These are phyloP conservation scores for Phaeosphaeria sp. DNA, from an alignment of 2,329 filamentous ascomycete species.

Conservation along the genomic window DNA sequence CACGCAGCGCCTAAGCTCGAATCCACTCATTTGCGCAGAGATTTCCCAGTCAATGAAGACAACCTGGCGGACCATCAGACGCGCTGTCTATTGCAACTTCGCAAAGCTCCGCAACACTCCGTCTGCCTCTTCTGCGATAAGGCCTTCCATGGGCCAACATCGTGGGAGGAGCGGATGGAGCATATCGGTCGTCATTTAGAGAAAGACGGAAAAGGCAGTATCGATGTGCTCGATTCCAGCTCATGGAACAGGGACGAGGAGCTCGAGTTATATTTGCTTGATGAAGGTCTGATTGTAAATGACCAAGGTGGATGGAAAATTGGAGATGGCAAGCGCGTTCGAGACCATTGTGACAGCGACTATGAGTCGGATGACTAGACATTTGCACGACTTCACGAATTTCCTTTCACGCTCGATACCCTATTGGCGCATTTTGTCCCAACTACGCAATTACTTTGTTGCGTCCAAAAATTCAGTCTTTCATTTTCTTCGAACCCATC, in stretches of 20 bases:
- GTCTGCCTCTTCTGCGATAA: slow-evolving; percentile 70
- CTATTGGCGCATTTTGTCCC: not conserved
- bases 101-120: slow-evolving; percentile 66
- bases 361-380: slow-evolving; percentile 21
- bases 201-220: slow-evolving; percentile 49
- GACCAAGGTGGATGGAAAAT: slow-evolving; percentile 40
- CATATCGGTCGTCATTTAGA: slow-evolving; percentile 85
- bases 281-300: slow-evolving; percentile 46
- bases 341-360: slow-evolving; percentile 9
- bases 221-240: slow-evolving; percentile 19
- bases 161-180: slow-evolving; percentile 86
- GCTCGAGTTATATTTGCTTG: slow-evolving; percentile 49
- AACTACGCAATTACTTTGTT: not conserved
- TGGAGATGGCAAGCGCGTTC: slow-evolving; percentile 38
- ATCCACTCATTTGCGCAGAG: slow-evolving; percentile 53
- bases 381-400: not conserved
- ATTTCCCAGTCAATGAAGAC: slow-evolving; percentile 53
- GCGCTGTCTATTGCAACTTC: slow-evolving; percentile 66
- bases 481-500: not conserved
- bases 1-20: slow-evolving; percentile 62
- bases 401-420: slow-evolving; percentile 1
- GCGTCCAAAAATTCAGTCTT: not conserved
- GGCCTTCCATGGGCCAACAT: slow-evolving; percentile 66
- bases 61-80: slow-evolving; percentile 63
- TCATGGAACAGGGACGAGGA: slow-evolving; percentile 36